A percentile compares a stretch with the other conserved stretches of the same genome.
phyloP scores from a whole-genome alignment of 768 basidiomycete genomes.

The Lactarius hengduanensis region DNA sequence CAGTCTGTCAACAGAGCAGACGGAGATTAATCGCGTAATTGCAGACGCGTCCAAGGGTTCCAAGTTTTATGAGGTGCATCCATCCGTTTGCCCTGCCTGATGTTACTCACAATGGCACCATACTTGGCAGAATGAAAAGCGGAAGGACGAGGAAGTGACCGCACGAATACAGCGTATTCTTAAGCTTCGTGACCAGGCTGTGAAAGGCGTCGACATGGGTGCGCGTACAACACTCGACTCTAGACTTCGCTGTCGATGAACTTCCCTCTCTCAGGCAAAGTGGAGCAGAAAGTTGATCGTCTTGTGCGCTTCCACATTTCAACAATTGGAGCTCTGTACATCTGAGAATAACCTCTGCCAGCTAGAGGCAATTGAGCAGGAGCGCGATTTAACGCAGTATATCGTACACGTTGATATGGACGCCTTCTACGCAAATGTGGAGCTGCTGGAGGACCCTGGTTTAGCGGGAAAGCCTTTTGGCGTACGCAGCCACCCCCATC shows the following conservation, averaged over 20 bases:
- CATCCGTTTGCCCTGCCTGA: conserved; percentile 25
- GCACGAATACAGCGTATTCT: conserved; percentile 70
- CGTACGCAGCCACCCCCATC: conserved; percentile 40
- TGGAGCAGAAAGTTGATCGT: conserved; percentile 67
- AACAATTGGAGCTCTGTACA: neutral
- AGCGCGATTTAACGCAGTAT: conserved; percentile 74
- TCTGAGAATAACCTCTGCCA: conserved; percentile 31
- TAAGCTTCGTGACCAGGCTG: conserved; percentile 56
- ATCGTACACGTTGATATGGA: conserved; percentile 98
- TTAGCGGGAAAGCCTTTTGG: conserved; percentile 74
- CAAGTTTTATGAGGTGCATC: conserved; percentile 77
- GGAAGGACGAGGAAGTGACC: conserved; percentile 83
- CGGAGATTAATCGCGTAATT: conserved; percentile 84
- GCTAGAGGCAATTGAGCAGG: conserved; percentile 70
- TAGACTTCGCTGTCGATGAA: neutral
- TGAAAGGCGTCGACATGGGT: conserved; percentile 54
- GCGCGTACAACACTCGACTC: conserved; percentile 36
- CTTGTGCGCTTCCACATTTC: conserved; percentile 48
- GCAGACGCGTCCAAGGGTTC: conserved; percentile 91
- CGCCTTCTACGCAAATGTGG: conserved; percentile 85
- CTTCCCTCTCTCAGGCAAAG: conserved; percentile 40
- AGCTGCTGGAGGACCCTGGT: conserved; percentile 61
- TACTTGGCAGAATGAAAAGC: conserved; percentile 72
- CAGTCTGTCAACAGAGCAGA: conserved; percentile 73
- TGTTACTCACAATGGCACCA: neutral